Evolutionary conservation across 768 basidiomycete species (phyloP), one percentile per base, ranked within the genome.

Genomic region (Cystofilobasidium bisporidii): DNA sequence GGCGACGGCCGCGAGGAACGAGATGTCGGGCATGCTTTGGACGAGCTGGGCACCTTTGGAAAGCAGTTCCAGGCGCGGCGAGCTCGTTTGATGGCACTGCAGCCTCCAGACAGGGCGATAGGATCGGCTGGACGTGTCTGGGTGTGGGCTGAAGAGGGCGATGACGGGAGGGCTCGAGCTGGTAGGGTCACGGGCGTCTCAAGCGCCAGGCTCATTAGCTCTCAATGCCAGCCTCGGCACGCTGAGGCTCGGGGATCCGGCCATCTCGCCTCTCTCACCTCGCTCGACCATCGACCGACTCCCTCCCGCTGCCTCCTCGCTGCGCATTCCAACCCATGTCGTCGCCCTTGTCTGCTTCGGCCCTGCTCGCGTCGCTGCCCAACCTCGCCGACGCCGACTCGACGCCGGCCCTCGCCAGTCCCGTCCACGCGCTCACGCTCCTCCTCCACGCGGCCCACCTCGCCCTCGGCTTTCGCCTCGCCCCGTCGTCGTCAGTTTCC

Each of bases 381-480:
- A n/a, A 48, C 20, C 61, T 63, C 28, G 50, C 53, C 43, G 59
- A 60, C 11, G 24, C 50, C 18, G 33, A 30, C n/a, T 38, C 61
- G 9, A 28, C 64, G 6, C 65, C 58, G 2, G 32, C 61, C 2
- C 38, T 68, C 38, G 20, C 17, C 38, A 36, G 26, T 3, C 58
- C 66, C 3, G n/a, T 47, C 20, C 38, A 62, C 20, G 58, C 53
- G 1, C 53, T 68, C 40, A 61, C 62, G 28, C 26, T 60, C 36
- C 56, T 63, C 41, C 14, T 68, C 6, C 66, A 68, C 33, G 33
- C 66, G 12, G 57, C 61, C 17, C 66, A 68, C 53, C n/a, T 62
- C 61, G 26, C 66, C 33, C 61, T 68, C 30, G 66, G 66, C 48
- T 68, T 68, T 53, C 50, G 66, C 15, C 56, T 58, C 55, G 64